phyloP scores from a whole-genome alignment of 2,329 filamentous ascomycete species.

The Nemania serpens region DNA sequence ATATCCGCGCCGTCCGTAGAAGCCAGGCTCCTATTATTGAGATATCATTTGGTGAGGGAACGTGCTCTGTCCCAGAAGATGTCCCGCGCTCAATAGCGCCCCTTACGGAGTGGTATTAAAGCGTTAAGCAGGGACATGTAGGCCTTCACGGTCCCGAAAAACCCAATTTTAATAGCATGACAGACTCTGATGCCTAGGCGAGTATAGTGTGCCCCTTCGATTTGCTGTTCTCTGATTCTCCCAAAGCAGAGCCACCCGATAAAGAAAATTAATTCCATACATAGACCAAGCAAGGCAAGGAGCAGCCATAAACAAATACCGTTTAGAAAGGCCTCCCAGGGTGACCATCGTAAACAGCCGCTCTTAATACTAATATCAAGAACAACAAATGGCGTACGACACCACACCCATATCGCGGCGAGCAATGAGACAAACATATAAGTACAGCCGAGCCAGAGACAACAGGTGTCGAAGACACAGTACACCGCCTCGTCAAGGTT shows the following conservation, averaged over 20 bases:
- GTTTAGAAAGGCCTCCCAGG: conserved; percentile 6
- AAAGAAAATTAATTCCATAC: conserved; percentile 13
- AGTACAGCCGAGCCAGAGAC: neutral
- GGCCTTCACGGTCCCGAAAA: neutral
- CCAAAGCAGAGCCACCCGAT: conserved; percentile 12
- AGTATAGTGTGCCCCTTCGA: conserved; percentile 6
- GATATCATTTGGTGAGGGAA: too few species aligned
- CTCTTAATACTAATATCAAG: conserved; percentile 7
- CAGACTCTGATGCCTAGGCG: conserved; percentile 3
- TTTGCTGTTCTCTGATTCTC: conserved; percentile 7
- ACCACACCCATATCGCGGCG: conserved; percentile 2
- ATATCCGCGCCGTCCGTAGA: too few species aligned
- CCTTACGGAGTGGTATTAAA: too few species aligned
- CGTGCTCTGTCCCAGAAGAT: too few species aligned
- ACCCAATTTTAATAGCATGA: conserved; percentile 2
- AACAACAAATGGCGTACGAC: conserved; percentile 1
- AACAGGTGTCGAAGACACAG: neutral
- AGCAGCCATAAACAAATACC: conserved; percentile 5
- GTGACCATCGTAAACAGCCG: conserved; percentile 10
- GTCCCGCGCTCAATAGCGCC: too few species aligned
- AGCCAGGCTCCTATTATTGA: too few species aligned
- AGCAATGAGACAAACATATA: neutral
- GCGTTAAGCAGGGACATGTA: conserved; percentile 6
- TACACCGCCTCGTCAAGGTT: conserved; percentile 1
- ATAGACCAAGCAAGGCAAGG: conserved; percentile 9